Conservation (phyloP, 2,329 filamentous ascomycete species). For the Ophiognomonia clavigignenti-juglandacearum region DNA sequence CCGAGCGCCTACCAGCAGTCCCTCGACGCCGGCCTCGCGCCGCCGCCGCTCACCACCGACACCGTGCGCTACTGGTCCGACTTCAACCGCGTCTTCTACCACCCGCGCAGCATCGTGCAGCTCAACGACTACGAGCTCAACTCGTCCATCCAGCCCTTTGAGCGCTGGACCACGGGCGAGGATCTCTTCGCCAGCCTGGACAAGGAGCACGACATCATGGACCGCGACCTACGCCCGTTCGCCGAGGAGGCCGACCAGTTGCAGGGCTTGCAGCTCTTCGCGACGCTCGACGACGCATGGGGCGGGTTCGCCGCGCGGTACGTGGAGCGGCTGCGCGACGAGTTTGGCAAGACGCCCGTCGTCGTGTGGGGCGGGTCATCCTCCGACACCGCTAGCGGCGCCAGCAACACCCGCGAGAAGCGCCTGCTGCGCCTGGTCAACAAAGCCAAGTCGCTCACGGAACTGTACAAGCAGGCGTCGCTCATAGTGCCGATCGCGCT, state of each 20-base stretch:
- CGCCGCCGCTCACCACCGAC: slow-evolving; percentile 60
- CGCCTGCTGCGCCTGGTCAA: slow-evolving; percentile 65
- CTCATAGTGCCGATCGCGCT: slow-evolving; percentile 72
- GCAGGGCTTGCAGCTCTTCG: slow-evolving; percentile 78
- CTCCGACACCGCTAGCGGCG: slow-evolving; percentile 40
- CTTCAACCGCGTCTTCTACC: slow-evolving; percentile 84
- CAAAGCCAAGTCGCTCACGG: slow-evolving; percentile 64
- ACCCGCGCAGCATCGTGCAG: slow-evolving; percentile 82
- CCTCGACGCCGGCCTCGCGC: slow-evolving; percentile 64
- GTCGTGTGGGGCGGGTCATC: slow-evolving; percentile 85
- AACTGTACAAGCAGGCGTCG: slow-evolving; percentile 66
- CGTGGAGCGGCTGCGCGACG: slow-evolving; percentile 75
- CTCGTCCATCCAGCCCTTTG: slow-evolving; percentile 75
- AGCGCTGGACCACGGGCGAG: slow-evolving; percentile 68
- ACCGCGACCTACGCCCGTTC: slow-evolving; percentile 85
- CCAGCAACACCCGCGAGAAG: slow-evolving; percentile 54
- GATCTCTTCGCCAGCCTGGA: slow-evolving; percentile 71
- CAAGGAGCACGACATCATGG: slow-evolving; percentile 78
- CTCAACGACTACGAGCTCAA: slow-evolving; percentile 83
- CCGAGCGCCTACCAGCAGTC: slow-evolving; percentile 73
- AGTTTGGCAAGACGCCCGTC: slow-evolving; percentile 81
- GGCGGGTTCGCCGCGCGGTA: slow-evolving; percentile 71
- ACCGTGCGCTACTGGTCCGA: slow-evolving; percentile 95
- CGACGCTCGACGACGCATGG: slow-evolving; percentile 73
- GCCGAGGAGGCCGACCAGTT: slow-evolving; percentile 90